Evolutionary conservation across 2,329 filamentous ascomycete genomes (phyloP), one percentile per base, ranked within the genome.

Genomic region (Blumeria hordei): DNA sequence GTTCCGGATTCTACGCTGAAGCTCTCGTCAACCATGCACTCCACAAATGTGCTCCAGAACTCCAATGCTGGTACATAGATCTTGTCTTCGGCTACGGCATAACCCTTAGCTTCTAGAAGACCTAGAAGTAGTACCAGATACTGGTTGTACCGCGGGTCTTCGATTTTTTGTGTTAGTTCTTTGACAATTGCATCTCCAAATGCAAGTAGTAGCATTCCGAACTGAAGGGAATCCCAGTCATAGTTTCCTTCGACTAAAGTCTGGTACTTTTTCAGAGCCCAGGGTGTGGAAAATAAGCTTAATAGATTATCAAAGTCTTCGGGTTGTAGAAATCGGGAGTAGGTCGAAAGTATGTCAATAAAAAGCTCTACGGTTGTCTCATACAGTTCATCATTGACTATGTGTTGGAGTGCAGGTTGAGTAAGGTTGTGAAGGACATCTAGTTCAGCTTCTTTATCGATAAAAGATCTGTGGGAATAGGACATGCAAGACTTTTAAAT

Each of bases 41-140:
- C 85, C 6, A 85, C 77, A 64, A 81, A 87, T 0, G 77, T 80
- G 16, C 77, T 81, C 85, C 86, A 92, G 64, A 92, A 90, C 62
- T 92, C 85, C 12, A 90, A 72, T 0, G 81, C 77, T 6, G 64
- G 76, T 0, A 84, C 76, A 55, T 86, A 88, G 10, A 88, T 77
- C 59, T 78, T 80, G 62, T 92, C 83, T 55, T 90, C 84, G 3
- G 75, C 75, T 1, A 81, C 79, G 0, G 83, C 77, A 60, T 78
- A 75, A 1, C 85, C 84, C 11, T 78, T 71, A 11, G 79, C 75
- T 18, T 74, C 74, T 28, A 88, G 70, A 5, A 92, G 72, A 3
- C 78, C 77, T 57, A 75, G 77, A n/a, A 85, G 70, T 36, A 72
- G 74, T 2, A 69, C 68, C 12, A 85, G 67, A 53, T 83, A 70